phyloP scores from a whole-genome alignment of 2,329 filamentous ascomycete genomes.

The Colletotrichum liaoningense region DNA sequence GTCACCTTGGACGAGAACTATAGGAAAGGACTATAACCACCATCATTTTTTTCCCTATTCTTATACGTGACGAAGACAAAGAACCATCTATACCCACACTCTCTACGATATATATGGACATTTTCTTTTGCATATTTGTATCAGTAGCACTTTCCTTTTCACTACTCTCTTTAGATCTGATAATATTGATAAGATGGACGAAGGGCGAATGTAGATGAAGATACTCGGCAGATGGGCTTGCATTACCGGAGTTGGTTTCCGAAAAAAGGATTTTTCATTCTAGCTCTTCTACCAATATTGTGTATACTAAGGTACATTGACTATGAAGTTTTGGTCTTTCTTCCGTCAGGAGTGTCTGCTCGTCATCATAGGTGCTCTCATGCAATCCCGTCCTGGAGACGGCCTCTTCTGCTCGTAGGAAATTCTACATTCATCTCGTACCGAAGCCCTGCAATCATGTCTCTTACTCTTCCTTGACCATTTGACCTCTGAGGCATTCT shows the following conservation, averaged over 20 bases:
- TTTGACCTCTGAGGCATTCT: constrained; percentile 51
- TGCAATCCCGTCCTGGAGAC: not conserved
- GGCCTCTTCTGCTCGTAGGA: not conserved
- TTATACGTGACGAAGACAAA: constrained; percentile 17
- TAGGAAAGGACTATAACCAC: not conserved
- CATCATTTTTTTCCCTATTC: not conserved
- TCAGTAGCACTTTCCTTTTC: constrained; percentile 11
- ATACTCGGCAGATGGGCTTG: not conserved
- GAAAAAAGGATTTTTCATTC: constrained; percentile 28
- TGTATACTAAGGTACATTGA: constrained; percentile 16
- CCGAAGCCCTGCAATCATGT: not conserved
- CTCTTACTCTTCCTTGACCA: constrained; percentile 46
- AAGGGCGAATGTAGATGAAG: not conserved
- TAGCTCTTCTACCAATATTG: not conserved
- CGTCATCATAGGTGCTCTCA: not conserved
- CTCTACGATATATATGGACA: constrained; percentile 1
- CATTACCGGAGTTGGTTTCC: constrained; percentile 26
- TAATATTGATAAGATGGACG: constrained; percentile 18
- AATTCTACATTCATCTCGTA: constrained; percentile 16
- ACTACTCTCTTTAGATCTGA: constrained; percentile 11
- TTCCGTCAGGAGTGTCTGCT: not conserved
- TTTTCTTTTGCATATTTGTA: constrained; percentile 17
- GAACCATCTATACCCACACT: constrained; percentile 27
- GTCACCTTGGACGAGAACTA: not conserved
- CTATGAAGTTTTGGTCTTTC: not conserved